These are phyloP conservation scores for cucumber (Cucumis sativus) DNA, from an alignment of 306 rosid species.

Conservation along the genomic window Cucumber_9930_V3 NC_026659.2:8860501-8861000, in stretches of 20 bases:
- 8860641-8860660: too few species aligned
- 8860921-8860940: not conserved
- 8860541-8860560: too few species aligned
- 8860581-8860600: too few species aligned
- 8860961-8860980: not conserved
- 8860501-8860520: too few species aligned
- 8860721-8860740: not conserved
- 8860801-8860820: not conserved
- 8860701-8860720: not conserved
- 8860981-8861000: not conserved
- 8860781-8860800: not conserved
- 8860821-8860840: too few species aligned
- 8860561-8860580: too few species aligned
- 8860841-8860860: not conserved
- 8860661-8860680: too few species aligned
- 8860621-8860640: too few species aligned
- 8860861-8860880: not conserved
- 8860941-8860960: not conserved
- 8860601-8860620: too few species aligned
- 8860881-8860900: not conserved
- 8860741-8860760: not conserved
- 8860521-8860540: too few species aligned
- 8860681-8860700: not conserved
- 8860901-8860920: not conserved
- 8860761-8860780: not conserved